Percentiles rank a stretch among this genome's conserved stretches.
phyloP scores from a whole-genome alignment of 176 grass and related monocot species.

The Avena eriantha region DNA sequence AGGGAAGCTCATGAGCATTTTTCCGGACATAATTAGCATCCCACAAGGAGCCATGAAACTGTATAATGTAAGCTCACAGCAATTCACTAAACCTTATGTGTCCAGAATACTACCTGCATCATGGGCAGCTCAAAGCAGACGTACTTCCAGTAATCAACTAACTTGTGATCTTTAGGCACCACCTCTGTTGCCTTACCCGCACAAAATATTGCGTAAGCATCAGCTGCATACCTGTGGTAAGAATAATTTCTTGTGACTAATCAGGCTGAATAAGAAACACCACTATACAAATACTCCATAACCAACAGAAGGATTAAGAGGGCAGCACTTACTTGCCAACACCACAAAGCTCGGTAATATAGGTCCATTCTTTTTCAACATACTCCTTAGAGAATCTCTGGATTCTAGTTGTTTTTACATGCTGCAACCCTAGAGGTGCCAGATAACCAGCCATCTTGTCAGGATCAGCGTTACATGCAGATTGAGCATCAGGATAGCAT shows the following conservation, averaged over 20 bases:
- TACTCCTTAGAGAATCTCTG: conserved; percentile 55
- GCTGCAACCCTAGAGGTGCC: conserved; percentile 59
- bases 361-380: conserved; percentile 56
- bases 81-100: neutral
- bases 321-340: conserved; percentile 67
- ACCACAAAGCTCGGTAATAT: conserved; percentile 71
- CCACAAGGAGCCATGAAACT: neutral
- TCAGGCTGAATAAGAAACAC: neutral
- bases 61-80: conserved; percentile 13
- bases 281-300: neutral
- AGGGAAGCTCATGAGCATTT: neutral
- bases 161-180: conserved; percentile 70
- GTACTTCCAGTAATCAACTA: conserved; percentile 73
- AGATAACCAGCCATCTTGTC: conserved; percentile 48
- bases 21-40: conserved; percentile 10
- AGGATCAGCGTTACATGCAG: conserved; percentile 31
- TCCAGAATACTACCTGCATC: conserved; percentile 35
- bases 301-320: conserved; percentile 4
- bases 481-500: conserved; percentile 49
- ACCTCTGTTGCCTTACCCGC: conserved; percentile 61
- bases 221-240: conserved; percentile 71
- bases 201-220: conserved; percentile 90
- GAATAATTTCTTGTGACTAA: neutral
- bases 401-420: conserved; percentile 49
- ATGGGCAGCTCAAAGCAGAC: conserved; percentile 43